phyloP scores from a whole-genome alignment of 2,329 filamentous ascomycete species.

The Colletotrichum gigasporum region DNA sequence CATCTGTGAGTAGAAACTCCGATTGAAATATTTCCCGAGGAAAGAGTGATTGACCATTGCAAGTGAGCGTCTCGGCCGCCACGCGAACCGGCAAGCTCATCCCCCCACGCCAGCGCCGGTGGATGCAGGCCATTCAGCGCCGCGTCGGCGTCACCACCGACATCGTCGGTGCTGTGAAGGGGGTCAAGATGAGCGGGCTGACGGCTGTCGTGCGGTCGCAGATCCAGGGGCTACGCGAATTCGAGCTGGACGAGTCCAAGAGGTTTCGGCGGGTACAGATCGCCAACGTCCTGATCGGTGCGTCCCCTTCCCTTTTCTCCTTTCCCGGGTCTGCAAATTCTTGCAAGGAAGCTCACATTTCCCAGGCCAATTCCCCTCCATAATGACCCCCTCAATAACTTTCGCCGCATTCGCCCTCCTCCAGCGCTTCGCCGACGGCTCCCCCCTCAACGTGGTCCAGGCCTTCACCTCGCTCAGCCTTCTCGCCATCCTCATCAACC shows the following conservation, averaged over 20 bases:
- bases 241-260: slow-evolving; percentile 33
- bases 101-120: slow-evolving; percentile 35
- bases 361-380: background rate
- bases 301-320: background rate
- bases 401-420: slow-evolving; percentile 19
- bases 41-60: background rate
- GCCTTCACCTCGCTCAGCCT: slow-evolving; percentile 23
- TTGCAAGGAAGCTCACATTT: background rate
- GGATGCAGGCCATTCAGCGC: slow-evolving; percentile 59
- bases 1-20: slow-evolving; percentile 36
- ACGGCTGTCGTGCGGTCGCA: slow-evolving; percentile 44
- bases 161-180: slow-evolving; percentile 59
- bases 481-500: slow-evolving; percentile 3
- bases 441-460: slow-evolving; percentile 20
- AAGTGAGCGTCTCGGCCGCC: background rate
- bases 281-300: slow-evolving; percentile 2
- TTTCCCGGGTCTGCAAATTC: background rate
- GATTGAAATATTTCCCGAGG: too few relatives aligned
- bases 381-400: slow-evolving; percentile 19
- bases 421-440: background rate
- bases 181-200: slow-evolving; percentile 60
- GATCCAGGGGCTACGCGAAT: slow-evolving; percentile 33
- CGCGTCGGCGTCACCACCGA: slow-evolving; percentile 58
- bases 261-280: slow-evolving; percentile 16
- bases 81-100: background rate